A percentile compares a stretch with the other conserved stretches of the same genome.
phyloP scores from a whole-genome alignment of 2,329 filamentous ascomycete genomes.

The Fusarium annulatum region DNA sequence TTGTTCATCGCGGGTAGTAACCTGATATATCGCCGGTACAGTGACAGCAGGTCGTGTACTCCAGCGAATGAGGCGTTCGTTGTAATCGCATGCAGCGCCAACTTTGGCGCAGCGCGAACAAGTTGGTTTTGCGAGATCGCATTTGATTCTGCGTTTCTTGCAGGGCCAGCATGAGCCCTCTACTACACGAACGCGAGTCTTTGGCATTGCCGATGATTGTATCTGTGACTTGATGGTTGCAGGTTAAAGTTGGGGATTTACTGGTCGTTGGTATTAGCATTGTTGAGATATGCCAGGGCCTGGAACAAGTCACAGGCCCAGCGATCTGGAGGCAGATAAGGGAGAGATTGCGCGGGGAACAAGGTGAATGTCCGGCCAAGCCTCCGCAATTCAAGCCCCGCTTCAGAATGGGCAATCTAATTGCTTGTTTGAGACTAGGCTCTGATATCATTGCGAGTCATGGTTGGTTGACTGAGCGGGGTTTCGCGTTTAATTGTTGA shows the following conservation, averaged over 20 bases:
- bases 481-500: not conserved
- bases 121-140: conserved; percentile 52
- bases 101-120: conserved; percentile 52
- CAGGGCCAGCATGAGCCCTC: conserved; percentile 58
- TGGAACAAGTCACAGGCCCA: not conserved
- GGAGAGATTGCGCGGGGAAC: conserved; percentile 27
- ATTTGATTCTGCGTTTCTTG: conserved; percentile 57
- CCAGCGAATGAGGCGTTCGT: conserved; percentile 55
- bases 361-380: not conserved
- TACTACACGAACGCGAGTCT: conserved; percentile 39
- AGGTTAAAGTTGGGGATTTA: not conserved
- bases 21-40: conserved; percentile 45
- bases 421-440: conserved; percentile 28
- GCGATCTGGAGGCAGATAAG: not conserved
- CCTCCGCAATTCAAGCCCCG: conserved; percentile 11
- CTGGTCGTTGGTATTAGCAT: not conserved
- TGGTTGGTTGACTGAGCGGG: not conserved
- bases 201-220: not conserved
- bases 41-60: conserved; percentile 51
- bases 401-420: conserved; percentile 40
- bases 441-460: not conserved
- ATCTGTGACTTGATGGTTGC: too few relatives aligned
- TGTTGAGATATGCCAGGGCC: not conserved
- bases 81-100: conserved; percentile 45
- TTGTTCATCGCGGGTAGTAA: conserved; percentile 44